A percentile compares a stretch with the other conserved stretches of the same genome.
Conservation (phyloP, 139 green algal genomes). For the Closterium sp. region DNA sequence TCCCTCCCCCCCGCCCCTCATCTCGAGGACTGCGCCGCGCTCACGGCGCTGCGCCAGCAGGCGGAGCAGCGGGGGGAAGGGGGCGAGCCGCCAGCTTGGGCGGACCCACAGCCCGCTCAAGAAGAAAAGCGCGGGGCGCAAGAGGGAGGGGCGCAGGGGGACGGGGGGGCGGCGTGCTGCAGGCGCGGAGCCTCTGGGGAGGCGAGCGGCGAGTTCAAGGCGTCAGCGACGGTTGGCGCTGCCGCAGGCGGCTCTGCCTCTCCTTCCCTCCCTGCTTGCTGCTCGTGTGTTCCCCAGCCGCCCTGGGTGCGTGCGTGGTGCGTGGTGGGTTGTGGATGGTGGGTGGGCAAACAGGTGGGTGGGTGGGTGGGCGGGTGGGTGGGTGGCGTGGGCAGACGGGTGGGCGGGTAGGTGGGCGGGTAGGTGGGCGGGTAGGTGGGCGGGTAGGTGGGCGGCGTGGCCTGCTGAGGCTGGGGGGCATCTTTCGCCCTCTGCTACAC, state of each 20-base stretch:
- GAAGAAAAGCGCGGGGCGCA: background rate
- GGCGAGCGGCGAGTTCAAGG: background rate
- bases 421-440: background rate
- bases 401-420: too few relatives aligned
- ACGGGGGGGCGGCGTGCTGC: background rate
- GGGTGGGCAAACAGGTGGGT: too few relatives aligned
- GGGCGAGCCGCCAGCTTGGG: background rate
- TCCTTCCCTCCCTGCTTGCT: background rate
- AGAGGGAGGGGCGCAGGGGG: background rate
- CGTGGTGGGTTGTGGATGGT: too few relatives aligned
- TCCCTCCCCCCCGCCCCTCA: slow-evolving; percentile 4
- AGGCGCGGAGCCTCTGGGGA: background rate
- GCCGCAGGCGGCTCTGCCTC: background rate
- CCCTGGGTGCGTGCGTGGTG: background rate
- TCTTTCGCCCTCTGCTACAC: too few relatives aligned
- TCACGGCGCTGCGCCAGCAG: background rate
- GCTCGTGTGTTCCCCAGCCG: background rate
- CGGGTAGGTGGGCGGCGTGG: too few relatives aligned
- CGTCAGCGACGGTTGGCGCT: background rate
- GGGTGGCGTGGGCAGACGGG: too few relatives aligned
- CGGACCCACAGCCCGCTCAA: background rate
- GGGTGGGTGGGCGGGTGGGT: background rate
- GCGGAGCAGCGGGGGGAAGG: background rate
- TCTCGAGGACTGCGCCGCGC: slow-evolving; percentile 8
- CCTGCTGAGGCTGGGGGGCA: too few relatives aligned